These are phyloP conservation scores for Globisporangium megalacanthum DNA, from an alignment of 352 stramenopile species.

Conservation along the genomic window DNA sequence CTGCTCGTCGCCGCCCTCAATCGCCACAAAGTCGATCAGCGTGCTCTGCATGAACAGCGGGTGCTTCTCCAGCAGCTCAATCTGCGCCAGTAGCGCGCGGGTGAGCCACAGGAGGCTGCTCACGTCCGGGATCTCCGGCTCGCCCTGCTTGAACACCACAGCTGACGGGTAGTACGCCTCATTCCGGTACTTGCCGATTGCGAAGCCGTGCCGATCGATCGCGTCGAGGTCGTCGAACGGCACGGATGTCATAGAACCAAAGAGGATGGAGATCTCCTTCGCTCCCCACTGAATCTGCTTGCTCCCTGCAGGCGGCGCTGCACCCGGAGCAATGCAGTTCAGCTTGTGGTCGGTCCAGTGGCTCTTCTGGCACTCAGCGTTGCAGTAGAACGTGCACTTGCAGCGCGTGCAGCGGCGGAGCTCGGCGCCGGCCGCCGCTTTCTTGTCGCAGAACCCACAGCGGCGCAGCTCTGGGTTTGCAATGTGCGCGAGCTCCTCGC, in stretches of 20 bases:
- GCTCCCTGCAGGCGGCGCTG: slow-evolving; percentile 17
- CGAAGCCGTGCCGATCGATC: slow-evolving; percentile 50
- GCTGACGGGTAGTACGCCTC: slow-evolving; percentile 60
- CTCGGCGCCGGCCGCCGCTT: slow-evolving; percentile 42
- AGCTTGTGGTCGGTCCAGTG: slow-evolving; percentile 86
- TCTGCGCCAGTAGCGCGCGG: slow-evolving; percentile 54
- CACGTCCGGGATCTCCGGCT: slow-evolving; percentile 52
- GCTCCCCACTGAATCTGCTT: slow-evolving; percentile 68
- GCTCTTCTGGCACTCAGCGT: slow-evolving; percentile 56
- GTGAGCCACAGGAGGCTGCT: slow-evolving; percentile 70
- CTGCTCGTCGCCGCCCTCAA: slow-evolving; percentile 41
- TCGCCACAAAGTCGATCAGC: slow-evolving; percentile 50
- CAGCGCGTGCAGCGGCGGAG: slow-evolving; percentile 80
- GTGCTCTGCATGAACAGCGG: slow-evolving; percentile 68
- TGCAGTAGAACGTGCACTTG: slow-evolving; percentile 84
- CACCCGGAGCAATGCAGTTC: slow-evolving; percentile 51
- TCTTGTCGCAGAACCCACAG: slow-evolving; percentile 77
- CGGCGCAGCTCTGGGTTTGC: slow-evolving; percentile 65
- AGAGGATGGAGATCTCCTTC: slow-evolving; percentile 83
- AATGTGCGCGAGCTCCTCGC: slow-evolving; percentile 65
- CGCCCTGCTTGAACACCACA: slow-evolving; percentile 68
- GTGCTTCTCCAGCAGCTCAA: slow-evolving; percentile 61
- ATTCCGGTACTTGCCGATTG: slow-evolving; percentile 37
- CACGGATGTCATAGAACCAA: slow-evolving; percentile 54
- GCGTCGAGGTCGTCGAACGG: slow-evolving; percentile 78